Evolutionary conservation across 2,329 filamentous ascomycete species (phyloP).

Genomic region (Phaeomoniella chlamydospora): DNA sequence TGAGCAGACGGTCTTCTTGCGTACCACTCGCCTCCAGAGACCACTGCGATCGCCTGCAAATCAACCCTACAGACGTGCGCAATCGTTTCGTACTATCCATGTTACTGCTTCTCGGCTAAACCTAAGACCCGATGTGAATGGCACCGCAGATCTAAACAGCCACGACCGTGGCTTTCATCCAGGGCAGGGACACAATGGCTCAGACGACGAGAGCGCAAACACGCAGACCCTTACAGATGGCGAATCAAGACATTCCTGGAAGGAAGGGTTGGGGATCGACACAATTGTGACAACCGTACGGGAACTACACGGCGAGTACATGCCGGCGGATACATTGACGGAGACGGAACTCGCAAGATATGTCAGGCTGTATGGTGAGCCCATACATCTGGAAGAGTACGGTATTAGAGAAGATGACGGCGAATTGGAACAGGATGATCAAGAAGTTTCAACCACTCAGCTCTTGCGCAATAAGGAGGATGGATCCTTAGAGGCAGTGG

Average conservation of each 20-base stretch:
- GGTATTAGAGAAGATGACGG: conserved; percentile 14
- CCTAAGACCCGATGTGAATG: too few relatives aligned
- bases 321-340: conserved; percentile 58
- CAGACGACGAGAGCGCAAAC: too few relatives aligned
- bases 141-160: too few relatives aligned
- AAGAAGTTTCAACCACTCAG: conserved; percentile 17
- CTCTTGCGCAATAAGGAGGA: conserved; percentile 20
- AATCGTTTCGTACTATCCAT: too few relatives aligned
- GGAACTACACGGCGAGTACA: conserved; percentile 59
- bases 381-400: conserved; percentile 22
- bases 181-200: too few relatives aligned
- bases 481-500: conserved; percentile 21
- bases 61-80: too few relatives aligned
- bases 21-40: conserved; percentile 1
- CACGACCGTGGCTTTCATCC: too few relatives aligned
- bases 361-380: conserved; percentile 65
- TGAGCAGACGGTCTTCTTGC: conserved; percentile 6
- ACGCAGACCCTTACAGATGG: too few relatives aligned
- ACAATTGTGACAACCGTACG: conserved; percentile 55
- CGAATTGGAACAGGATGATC: conserved; percentile 15
- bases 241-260: not conserved
- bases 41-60: not conserved
- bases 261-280: conserved; percentile 27
- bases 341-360: conserved; percentile 62
- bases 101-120: too few relatives aligned